Percentiles rank a stretch among this genome's conserved stretches.
Conservation (phyloP, 2,329 filamentous ascomycete genomes). For the Neonectria coccinea region DNA sequence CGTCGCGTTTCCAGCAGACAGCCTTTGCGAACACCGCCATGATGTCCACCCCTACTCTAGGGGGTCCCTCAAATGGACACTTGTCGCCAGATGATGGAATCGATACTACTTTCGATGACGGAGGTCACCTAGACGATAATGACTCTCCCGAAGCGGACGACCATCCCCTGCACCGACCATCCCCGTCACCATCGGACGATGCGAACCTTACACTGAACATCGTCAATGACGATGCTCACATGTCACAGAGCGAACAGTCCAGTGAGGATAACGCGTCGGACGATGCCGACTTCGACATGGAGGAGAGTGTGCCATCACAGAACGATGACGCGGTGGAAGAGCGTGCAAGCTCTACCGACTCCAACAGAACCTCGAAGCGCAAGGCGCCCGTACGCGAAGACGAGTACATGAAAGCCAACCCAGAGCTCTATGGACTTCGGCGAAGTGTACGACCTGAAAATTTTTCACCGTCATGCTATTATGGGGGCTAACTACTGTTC, state of each 20-base stretch:
- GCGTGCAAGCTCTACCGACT: conserved; percentile 78
- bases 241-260: conserved; percentile 61
- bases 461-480: conserved; percentile 31
- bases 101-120: conserved; percentile 53
- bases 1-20: conserved; percentile 57
- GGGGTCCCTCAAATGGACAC: conserved; percentile 75
- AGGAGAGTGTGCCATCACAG: conserved; percentile 64
- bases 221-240: conserved; percentile 53
- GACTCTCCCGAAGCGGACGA: conserved; percentile 80
- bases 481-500: conserved; percentile 48
- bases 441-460: conserved; percentile 79
- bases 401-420: conserved; percentile 89
- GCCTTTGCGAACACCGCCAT: conserved; percentile 71
- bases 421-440: conserved; percentile 92
- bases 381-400: conserved; percentile 77
- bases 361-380: conserved; percentile 78
- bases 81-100: conserved; percentile 65
- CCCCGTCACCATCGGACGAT: conserved; percentile 57
- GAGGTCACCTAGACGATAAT: conserved; percentile 65
- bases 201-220: conserved; percentile 57
- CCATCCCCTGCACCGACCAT: conserved; percentile 61
- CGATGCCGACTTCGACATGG: conserved; percentile 82
- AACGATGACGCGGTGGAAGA: conserved; percentile 63
- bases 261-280: conserved; percentile 69
- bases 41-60: conserved; percentile 72